Evolutionary conservation across 2,329 filamentous ascomycete genomes (phyloP), one percentile per base, ranked within the genome.

Genomic region (Penicillium hesseltinei): DNA sequence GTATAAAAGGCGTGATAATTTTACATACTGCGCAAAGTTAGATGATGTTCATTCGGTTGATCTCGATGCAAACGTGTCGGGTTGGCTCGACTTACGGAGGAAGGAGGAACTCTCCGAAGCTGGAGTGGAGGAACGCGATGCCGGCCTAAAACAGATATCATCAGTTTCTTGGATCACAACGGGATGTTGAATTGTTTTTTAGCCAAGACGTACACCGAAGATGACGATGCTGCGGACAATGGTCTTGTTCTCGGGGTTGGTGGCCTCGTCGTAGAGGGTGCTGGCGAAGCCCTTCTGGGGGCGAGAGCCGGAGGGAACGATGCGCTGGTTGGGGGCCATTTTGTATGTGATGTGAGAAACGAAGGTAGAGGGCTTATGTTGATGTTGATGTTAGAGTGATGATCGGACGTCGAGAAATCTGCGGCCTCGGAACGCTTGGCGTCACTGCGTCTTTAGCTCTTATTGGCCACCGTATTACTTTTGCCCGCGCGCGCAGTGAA

Each of bases 201-300:
- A 27, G 35, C 44, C 27, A 44, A 31, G 27, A 79, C 86, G 71
- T 81, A 90, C 87, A 55, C 86, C 86, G 70, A 90, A 90, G 66
- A 89, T 73, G 62, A 84, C 80, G 64, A 90, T 77, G 70, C 87
- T 89, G 67, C 84, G 82, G 59, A 90, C 87, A 56, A 89, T 82
- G 56, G 85, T 82, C 48, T 85, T 81, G 75, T 90, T 90, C 70
- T 90, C 88, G 35, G 87, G 75, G 29, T 83, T 82, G 54, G 85
- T 89, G 69, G 89, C 69, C 63, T 84, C 79, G 59, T 82, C 80
- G 74, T 88, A 89, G 63, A 83, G 80, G 56, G 79, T 79, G 66
- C 78, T 78, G 63, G 88, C 65, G 73, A 84, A 80, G 62, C 86
- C 82, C 66, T 75, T 72, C 64, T 72, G 71, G 56, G 69, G 71